phyloP scores from a whole-genome alignment of 805 yeast species.

The Pichia membranifaciens region DNA sequence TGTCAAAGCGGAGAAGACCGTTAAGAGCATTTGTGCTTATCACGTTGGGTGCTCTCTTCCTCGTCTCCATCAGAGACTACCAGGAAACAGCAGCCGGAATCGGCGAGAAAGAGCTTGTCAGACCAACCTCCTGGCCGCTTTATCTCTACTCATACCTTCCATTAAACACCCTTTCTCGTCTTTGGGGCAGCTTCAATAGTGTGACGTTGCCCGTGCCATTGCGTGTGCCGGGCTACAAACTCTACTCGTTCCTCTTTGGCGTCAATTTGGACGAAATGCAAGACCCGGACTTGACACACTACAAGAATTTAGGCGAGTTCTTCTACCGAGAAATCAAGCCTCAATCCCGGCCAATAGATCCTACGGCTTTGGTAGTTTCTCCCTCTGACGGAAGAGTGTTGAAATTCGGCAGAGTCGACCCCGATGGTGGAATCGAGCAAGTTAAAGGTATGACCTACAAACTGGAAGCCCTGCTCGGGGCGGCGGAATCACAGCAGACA shows the following conservation, averaged over 20 bases:
- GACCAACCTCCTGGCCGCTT: slow-evolving; percentile 80
- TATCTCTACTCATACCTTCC: slow-evolving; percentile 89
- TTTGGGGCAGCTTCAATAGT: slow-evolving; percentile 91
- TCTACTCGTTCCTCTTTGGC: slow-evolving; percentile 78
- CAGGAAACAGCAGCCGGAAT: slow-evolving; percentile 11
- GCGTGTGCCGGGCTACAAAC: slow-evolving; percentile 71
- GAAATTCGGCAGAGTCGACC: slow-evolving; percentile 67
- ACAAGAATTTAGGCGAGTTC: slow-evolving; percentile 80
- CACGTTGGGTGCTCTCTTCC: slow-evolving; percentile 11
- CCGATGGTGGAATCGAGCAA: slow-evolving; percentile 86
- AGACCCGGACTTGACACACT: slow-evolving; percentile 70
- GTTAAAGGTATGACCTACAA: slow-evolving; percentile 96
- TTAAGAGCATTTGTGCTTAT: slow-evolving; percentile 8
- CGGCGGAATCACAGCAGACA: slow-evolving; percentile 34
- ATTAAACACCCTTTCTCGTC: slow-evolving; percentile 78
- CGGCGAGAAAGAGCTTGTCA: slow-evolving; percentile 32
- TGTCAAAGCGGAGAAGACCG: background rate
- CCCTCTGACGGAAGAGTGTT: slow-evolving; percentile 93
- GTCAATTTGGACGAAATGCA: slow-evolving; percentile 85
- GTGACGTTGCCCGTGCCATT: slow-evolving; percentile 83
- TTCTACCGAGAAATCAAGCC: slow-evolving; percentile 79
- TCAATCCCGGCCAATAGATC: slow-evolving; percentile 70
- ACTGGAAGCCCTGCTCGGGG: slow-evolving; percentile 80
- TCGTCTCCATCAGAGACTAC: slow-evolving; percentile 17
- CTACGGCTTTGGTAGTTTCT: slow-evolving; percentile 61